Evolutionary conservation across 768 basidiomycete genomes (phyloP), one percentile per base, ranked within the genome.

Genomic region (Coprinopsis strossmayeri): DNA sequence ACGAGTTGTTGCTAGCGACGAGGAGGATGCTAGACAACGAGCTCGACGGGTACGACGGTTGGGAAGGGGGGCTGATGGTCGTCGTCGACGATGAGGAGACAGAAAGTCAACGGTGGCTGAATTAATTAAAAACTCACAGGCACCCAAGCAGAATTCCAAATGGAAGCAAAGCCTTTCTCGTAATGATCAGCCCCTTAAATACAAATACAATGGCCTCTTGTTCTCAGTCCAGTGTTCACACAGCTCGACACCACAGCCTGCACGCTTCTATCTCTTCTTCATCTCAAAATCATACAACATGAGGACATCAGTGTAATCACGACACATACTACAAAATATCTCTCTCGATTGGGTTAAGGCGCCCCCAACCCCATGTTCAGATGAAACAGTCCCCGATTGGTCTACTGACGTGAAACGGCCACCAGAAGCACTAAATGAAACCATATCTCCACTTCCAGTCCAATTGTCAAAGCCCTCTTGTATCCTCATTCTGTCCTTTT

Each of bases 401-500:
- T n/a, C n/a, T n/a, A n/a, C n/a, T n/a, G n/a, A n/a, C n/a, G n/a
- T n/a, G 4, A 25, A 42, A 42, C 13, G 32, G 24, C 21, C 21
- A 11, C 44, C 44, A 17, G 21, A 24, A 12, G n/a, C n/a, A n/a
- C n/a, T n/a, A n/a, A n/a, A n/a, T n/a, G n/a, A n/a, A n/a, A n/a
- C n/a, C n/a, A n/a, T n/a, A n/a, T n/a, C n/a, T n/a, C 24, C 11
- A 25, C 40, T 23, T 42, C 24, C 40, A 12, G 20, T 17, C 21
- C 40, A 23, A 25, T 38, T 38, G 37, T 38, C 20, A 21, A 21
- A 7, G 17, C 40, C 40, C 10, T 5, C 23, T 25, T 42, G 21
- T 11, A 42, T 50, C n/a, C n/a, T n/a, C 40, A 49, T n/a, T 50
- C 42, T 45, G 51, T 54, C 48, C 68, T 62, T 64, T 73, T 78